A percentile compares a stretch with the other conserved stretches of the same genome.
Evolutionary conservation across 225 moss, liverwort and hornwort species (phyloP).

Genomic region (Sphagnum contortum): DNA sequence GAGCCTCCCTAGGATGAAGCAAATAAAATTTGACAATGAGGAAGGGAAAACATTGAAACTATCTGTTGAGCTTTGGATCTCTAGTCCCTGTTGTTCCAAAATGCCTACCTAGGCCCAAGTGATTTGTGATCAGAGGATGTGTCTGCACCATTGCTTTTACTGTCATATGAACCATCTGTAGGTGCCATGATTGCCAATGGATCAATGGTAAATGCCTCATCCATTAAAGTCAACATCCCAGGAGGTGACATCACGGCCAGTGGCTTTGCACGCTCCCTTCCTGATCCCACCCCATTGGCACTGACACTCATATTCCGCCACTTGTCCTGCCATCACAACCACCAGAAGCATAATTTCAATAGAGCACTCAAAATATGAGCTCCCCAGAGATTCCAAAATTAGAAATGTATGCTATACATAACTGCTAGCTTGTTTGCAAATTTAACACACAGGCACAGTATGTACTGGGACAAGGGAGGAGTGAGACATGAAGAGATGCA

Average conservation of each 20-base stretch:
- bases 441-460: too few relatives aligned
- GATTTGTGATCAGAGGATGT: conserved; percentile 80
- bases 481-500: too few relatives aligned
- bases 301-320: conserved; percentile 99
- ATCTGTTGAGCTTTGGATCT: too few relatives aligned
- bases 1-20: too few relatives aligned
- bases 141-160: conserved; percentile 45
- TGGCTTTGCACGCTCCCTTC: conserved; percentile 61
- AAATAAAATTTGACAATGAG: too few relatives aligned
- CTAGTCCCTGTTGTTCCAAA: background rate
- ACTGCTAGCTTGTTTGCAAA: too few relatives aligned
- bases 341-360: background rate
- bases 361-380: too few relatives aligned
- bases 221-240: conserved; percentile 91
- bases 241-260: conserved; percentile 43
- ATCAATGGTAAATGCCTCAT: conserved; percentile 73
- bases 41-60: too few relatives aligned
- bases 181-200: conserved; percentile 41
- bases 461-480: too few relatives aligned
- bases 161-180: conserved; percentile 14
- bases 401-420: too few relatives aligned
- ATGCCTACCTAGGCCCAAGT: conserved; percentile 78
- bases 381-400: too few relatives aligned
- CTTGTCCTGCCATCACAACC: conserved; percentile 66
- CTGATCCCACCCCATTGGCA: conserved; percentile 80